Conservation (phyloP, 805 yeast genomes). For the Candida germanica region DNA sequence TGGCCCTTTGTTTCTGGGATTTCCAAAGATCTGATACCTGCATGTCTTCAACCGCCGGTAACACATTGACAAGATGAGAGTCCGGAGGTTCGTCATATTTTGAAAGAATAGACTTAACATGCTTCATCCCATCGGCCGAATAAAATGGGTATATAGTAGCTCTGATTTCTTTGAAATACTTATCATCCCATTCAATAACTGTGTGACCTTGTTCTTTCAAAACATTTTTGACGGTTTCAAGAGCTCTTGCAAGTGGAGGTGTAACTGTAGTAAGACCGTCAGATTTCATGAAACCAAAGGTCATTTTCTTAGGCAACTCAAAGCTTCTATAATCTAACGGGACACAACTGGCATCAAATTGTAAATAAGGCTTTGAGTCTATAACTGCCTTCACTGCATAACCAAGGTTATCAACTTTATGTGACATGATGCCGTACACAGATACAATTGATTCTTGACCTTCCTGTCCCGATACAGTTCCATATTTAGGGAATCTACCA, state of each 20-base stretch:
- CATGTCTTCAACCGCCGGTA: conserved; percentile 5
- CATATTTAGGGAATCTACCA: conserved; percentile 9
- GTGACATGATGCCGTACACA: conserved; percentile 65
- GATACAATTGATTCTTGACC: conserved; percentile 70
- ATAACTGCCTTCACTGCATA: conserved; percentile 38
- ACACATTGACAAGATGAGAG: conserved; percentile 2
- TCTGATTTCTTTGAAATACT: conserved; percentile 10
- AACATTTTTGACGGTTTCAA: conserved; percentile 24
- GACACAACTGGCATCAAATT: conserved; percentile 41
- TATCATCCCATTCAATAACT: conserved; percentile 32
- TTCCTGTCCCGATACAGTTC: conserved; percentile 45
- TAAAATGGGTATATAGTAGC: conserved; percentile 11
- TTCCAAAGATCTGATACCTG: conserved; percentile 11
- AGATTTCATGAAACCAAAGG: conserved; percentile 58
- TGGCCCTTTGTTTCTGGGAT: conserved; percentile 9
- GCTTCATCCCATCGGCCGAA: conserved; percentile 12
- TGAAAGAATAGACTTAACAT: conserved; percentile 9
- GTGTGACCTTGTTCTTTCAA: conserved; percentile 42
- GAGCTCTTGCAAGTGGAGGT: conserved; percentile 46
- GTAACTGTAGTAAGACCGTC: conserved; percentile 65
- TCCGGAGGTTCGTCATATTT: conserved; percentile 10
- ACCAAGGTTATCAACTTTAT: conserved; percentile 61
- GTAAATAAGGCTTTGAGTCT: conserved; percentile 57
- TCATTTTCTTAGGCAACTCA: conserved; percentile 37
- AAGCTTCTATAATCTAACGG: conserved; percentile 36